Conservation (phyloP, 202 grass and related monocot species). For the Digitaria exilis region DNA sequence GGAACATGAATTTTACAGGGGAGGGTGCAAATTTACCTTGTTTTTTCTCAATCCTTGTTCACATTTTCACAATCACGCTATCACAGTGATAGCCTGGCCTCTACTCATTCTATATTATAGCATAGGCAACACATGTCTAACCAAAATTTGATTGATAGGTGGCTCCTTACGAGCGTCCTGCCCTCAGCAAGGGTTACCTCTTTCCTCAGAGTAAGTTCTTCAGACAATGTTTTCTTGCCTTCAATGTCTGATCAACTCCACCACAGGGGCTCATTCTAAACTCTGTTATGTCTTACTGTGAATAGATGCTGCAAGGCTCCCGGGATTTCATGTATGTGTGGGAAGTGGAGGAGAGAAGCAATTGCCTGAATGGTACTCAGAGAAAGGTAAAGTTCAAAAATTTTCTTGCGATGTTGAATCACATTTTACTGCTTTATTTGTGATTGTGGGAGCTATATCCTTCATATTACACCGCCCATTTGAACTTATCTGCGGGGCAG, state of each 20-base stretch:
- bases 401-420: neutral
- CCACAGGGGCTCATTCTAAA: slow-evolving; percentile 2
- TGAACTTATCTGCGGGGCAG: neutral
- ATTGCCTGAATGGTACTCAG: slow-evolving; percentile 90
- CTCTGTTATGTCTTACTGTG: slow-evolving; percentile 4
- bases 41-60: neutral
- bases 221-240: neutral
- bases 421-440: neutral
- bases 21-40: neutral
- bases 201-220: slow-evolving; percentile 79
- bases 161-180: slow-evolving; percentile 92
- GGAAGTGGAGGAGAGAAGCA: slow-evolving; percentile 88
- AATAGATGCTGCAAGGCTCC: slow-evolving; percentile 93
- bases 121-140: neutral
- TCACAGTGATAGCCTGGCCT: neutral
- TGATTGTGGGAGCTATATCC: neutral
- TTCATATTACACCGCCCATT: neutral
- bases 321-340: slow-evolving; percentile 89
- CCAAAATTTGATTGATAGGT: slow-evolving; percentile 57
- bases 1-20: neutral
- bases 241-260: neutral
- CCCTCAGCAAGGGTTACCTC: slow-evolving; percentile 94
- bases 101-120: neutral
- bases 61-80: neutral
- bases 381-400: slow-evolving; percentile 60